Evolutionary conservation across 192 early-diverging fungal species (phyloP).

Genomic region (Kickxella alabastrina): DNA sequence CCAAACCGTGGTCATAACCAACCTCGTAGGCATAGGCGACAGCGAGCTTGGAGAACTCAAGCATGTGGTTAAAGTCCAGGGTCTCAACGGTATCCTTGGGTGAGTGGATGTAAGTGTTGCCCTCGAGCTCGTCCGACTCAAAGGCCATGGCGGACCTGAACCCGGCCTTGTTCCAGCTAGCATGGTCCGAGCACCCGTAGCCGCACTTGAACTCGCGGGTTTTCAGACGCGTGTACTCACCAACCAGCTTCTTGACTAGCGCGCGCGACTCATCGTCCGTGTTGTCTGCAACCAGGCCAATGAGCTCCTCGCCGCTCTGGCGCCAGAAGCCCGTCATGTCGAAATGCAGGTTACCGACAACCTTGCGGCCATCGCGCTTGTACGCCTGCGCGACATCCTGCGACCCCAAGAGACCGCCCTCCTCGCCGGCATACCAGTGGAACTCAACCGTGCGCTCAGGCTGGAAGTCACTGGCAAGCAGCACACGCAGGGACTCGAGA

Average conservation of each 20-base stretch:
- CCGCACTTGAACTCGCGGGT: slow-evolving; percentile 78
- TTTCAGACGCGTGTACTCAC: slow-evolving; percentile 64
- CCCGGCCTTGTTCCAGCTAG: slow-evolving; percentile 85
- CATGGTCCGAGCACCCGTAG: slow-evolving; percentile 88
- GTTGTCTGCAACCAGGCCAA: slow-evolving; percentile 82
- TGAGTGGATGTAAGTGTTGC: slow-evolving; percentile 84
- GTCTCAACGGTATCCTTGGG: slow-evolving; percentile 69
- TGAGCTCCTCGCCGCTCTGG: slow-evolving; percentile 56
- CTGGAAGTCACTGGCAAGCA: slow-evolving; percentile 64
- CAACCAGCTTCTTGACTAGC: slow-evolving; percentile 57
- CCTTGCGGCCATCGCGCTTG: slow-evolving; percentile 52
- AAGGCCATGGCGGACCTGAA: slow-evolving; percentile 82
- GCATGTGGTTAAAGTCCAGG: slow-evolving; percentile 83
- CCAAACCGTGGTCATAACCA: slow-evolving; percentile 24
- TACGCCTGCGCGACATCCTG: slow-evolving; percentile 78
- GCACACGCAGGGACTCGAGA: slow-evolving; percentile 76
- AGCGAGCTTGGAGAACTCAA: slow-evolving; percentile 79
- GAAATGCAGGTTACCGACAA: slow-evolving; percentile 79
- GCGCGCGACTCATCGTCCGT: slow-evolving; percentile 60
- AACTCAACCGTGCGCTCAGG: slow-evolving; percentile 86
- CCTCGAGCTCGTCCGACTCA: slow-evolving; percentile 66
- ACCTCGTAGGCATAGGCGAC: slow-evolving; percentile 86
- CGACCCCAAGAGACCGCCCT: slow-evolving; percentile 84
- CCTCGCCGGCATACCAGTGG: slow-evolving; percentile 93
- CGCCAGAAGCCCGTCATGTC: slow-evolving; percentile 93